Base-by-base conservation (phyloP, 352 stramenopile species). In the Phytophthora kernoviae region DNA sequence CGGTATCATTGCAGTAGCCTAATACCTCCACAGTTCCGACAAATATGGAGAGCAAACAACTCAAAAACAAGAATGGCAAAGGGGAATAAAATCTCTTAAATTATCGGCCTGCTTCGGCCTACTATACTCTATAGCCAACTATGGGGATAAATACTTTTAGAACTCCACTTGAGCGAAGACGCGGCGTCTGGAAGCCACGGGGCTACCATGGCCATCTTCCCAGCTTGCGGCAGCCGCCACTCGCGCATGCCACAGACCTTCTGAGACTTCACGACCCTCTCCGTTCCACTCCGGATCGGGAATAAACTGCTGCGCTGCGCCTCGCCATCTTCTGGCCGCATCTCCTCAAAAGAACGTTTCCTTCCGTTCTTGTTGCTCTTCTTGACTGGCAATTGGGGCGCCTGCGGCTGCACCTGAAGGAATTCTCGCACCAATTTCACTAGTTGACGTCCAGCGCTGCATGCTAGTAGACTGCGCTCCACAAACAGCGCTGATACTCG, bases 101-200 rank as follows among this genome's bases (percentile, higher is more conserved):
- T 79, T 76, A 32, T 46, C 40, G 54, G 20, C 54, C 57, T 67
- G 15, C 51, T 52, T 45, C 52, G 48, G 41, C 49, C 54, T 51
- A 52, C 58, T 74, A 47, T 65, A 68, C 47, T 65, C 58, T 58
- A 72, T 73, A 40, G 20, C 14, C 32, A n/a, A 15, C 41, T 47
- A 44, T 34, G 45, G 37, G 52, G 36, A 73, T 73, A 73, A 73
- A 70, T 70, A 63, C 9, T 33, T 52, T 80, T 51, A 80, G 53
- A 93, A 89, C 59, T 93, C 80, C 42, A 93, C 84, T 46, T 93
- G 82, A 6, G 84, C 82, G 51, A 91, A 93, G 27, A 93, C 84
- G 33, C 84, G 72, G 18, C 81, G 73, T 11, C 84, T 60, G 1
- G 76, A 79, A 17, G 82, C 58, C 47, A 90, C 65, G 2, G 77